Conservation (phyloP, 1,139 yeast species). For the Candida pseudoviswanathii region DNA sequence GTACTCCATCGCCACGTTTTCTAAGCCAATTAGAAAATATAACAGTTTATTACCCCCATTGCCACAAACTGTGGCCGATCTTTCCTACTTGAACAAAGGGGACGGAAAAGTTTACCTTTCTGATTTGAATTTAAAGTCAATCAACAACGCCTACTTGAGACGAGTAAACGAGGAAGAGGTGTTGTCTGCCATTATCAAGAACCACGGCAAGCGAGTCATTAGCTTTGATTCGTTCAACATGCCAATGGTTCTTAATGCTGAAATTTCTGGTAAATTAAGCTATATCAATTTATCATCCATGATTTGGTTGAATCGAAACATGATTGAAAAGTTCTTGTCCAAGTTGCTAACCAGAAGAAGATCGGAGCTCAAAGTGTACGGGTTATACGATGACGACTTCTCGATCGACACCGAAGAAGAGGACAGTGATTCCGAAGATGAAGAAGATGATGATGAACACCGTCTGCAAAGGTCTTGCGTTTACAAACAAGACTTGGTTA, state of each 20-base stretch:
- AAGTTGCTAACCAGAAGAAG: conserved; percentile 18
- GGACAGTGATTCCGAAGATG: conserved; percentile 7
- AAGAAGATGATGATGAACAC: conserved; percentile 14
- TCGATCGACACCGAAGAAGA: conserved; percentile 5
- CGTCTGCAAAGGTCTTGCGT: conserved; percentile 12
- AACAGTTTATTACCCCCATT: conserved; percentile 43
- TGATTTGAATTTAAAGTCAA: conserved; percentile 42
- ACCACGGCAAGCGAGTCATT: conserved; percentile 20
- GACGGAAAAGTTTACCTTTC: conserved; percentile 46
- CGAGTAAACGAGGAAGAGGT: conserved; percentile 42
- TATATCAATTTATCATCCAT: conserved; percentile 46
- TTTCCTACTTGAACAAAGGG: conserved; percentile 33
- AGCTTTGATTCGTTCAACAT: conserved; percentile 11
- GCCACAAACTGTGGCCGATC: conserved; percentile 30
- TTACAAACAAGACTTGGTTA: conserved; percentile 28
- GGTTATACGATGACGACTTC: conserved; percentile 10
- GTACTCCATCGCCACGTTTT: conserved; percentile 31
- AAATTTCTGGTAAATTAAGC: conserved; percentile 23
- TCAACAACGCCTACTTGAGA: conserved; percentile 34
- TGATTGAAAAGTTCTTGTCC: conserved; percentile 35
- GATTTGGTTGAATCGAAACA: conserved; percentile 53
- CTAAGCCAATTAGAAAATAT: conserved; percentile 34
- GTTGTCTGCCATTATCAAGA: conserved; percentile 30
- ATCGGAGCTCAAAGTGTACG: conserved; percentile 10
- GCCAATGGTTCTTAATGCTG: conserved; percentile 18